Base-by-base conservation (phyloP, 306 rosid species). In the Ammopiptanthus mongolicus region DNA sequence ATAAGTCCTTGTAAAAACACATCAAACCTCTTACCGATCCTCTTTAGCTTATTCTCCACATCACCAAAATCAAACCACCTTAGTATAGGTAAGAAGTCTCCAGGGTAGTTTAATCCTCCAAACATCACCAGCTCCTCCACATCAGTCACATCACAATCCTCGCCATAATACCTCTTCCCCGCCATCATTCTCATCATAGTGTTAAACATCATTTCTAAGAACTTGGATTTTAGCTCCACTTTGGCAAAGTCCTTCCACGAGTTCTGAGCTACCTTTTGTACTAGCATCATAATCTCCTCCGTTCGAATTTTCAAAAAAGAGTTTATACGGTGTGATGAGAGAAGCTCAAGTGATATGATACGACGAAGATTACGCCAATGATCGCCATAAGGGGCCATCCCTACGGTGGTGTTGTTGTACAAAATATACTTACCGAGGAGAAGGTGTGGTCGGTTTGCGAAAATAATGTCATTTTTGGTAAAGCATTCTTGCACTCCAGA, bases 321-420 rank as follows among this genome's bases (percentile, higher is more conserved):
- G 23, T 77, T 65, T 10, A 82, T 56, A 19, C 79, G 82, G 2
- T 82, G 79, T 3, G 86, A 4, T 0, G 96, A 90, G 70, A 86
- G 86, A 29, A 90, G 63, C 13, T 90, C 91, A 0, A 67, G 50
- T 6, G 85, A 5, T 5, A 80, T 53, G 14, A 90, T 83, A 39
- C 91, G 91, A 21, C 91, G 96, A 5, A 90, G 85, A 75, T 84
- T 88, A 33, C 88, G 91, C 96, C 96, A 90, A 44, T 88, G 93
- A 34, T 88, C 87, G 0, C 91, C 90, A 42, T 88, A 83, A 7
- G 88, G 59, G 5, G 96, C 0, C 1, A 1, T 0, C 1, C 1
- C 2, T 6, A 90, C 3, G 37, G 73, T 75, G 18, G 93, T 88
- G 74, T 65, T 8, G 76, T 88, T 83, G 82, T 90, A 88, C 29